Percentiles rank a stretch among this genome's conserved stretches.
Evolutionary conservation across 257 asterid genomes (phyloP).

Genomic region (Galeopsis tetrahit): DNA sequence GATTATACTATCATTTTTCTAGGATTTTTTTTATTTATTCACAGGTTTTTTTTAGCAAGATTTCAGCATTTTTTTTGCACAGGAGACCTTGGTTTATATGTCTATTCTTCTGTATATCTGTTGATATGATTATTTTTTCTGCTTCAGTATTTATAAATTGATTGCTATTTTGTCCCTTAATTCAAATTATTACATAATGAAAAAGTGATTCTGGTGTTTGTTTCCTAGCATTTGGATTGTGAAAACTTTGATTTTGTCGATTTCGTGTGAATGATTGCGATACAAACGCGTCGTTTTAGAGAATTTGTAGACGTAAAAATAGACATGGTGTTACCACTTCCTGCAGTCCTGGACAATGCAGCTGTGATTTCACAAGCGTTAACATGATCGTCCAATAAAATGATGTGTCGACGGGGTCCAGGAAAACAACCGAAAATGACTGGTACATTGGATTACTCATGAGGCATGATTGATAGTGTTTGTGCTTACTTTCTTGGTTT

Average conservation of each 20-base stretch:
- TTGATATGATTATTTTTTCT: slow-evolving; percentile 44
- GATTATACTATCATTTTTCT: slow-evolving; percentile 39
- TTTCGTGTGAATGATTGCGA: neutral
- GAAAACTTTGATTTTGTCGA: neutral
- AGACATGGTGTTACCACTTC: neutral
- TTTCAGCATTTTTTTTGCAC: slow-evolving; percentile 42
- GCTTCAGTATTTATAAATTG: slow-evolving; percentile 35
- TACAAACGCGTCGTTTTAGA: too few relatives aligned
- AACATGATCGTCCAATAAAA: slow-evolving; percentile 32
- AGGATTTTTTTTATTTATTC: slow-evolving; percentile 30
- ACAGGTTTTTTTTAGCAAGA: slow-evolving; percentile 32
- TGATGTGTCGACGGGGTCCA: slow-evolving; percentile 13
- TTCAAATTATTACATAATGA: slow-evolving; percentile 27
- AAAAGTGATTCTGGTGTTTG: neutral
- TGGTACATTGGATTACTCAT: neutral
- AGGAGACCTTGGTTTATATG: slow-evolving; percentile 30
- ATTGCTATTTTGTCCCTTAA: slow-evolving; percentile 15
- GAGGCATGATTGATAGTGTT: neutral
- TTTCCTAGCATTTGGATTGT: neutral
- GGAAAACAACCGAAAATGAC: slow-evolving; percentile 19
- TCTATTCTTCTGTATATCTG: slow-evolving; percentile 54
- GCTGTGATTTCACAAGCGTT: slow-evolving; percentile 19
- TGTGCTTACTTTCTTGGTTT: slow-evolving; percentile 5
- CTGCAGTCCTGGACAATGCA: slow-evolving; percentile 9
- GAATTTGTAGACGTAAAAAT: too few relatives aligned